Base-by-base conservation (phyloP, 1,284 basidiomycete genomes). In the Phylloboletellus chloephorus region DNA sequence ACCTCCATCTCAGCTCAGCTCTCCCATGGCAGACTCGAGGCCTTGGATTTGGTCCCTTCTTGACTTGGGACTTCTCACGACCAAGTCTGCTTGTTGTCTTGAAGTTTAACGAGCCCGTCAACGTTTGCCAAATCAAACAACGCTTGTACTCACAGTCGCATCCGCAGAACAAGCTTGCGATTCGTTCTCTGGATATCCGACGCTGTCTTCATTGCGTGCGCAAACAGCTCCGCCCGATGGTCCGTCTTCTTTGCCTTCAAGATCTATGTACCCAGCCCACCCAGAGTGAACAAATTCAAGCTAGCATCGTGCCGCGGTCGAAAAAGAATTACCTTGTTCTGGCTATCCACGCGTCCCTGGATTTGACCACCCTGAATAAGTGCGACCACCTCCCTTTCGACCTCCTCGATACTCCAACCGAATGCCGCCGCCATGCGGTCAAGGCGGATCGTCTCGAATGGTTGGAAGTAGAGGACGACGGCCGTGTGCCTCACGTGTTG, bases 391-490 rank as follows among this genome's bases (percentile, higher is more conserved):
- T 83, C 76, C 31, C 68, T 65, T 58, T 87, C 80, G 12, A 86
- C 76, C 45, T 80, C 77, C 9, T 77, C 74, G 4, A 83, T 66
- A 0, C 72, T 69, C 79, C 88, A 88, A 5, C 91, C 91, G 53
- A 95, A 93, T 3, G 88, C 87, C 2, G 64, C 63, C 28, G 82
- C 79, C 83, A 94, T 88, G 22, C 85, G 74, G 29, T 81, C 75
- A 17, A 95, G 75, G 49, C 77, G 74, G 57, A 94, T 87, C 12
- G 83, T 77, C 30, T 82, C 67, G 58, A 91, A 94, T 0, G 91
- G 89, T 49, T 81, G 75, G 69, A 93, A 88, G 65, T 92, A 93
- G 26, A 87, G 70, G n/a, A 87, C 77, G 31, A 91, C 68, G 0
- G 86, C 81, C 41, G 79, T 82, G 48, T 80, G 76, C 13, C 76